Base-by-base conservation (phyloP, 2,329 filamentous ascomycete genomes). In the Talaromyces verruculosus region DNA sequence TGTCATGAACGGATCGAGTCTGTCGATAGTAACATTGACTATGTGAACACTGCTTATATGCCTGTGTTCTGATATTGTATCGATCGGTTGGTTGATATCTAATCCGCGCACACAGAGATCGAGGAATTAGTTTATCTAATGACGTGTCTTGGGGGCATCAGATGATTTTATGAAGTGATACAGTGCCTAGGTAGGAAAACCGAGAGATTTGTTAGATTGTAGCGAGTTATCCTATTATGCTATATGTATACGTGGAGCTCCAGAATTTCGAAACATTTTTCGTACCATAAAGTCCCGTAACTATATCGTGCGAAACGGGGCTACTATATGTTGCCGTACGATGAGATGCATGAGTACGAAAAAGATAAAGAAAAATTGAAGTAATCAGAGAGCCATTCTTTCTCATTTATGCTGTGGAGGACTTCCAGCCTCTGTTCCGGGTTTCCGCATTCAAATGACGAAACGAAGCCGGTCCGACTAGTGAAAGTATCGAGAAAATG, bases 1-100 rank as follows among this genome's bases (percentile, higher is more conserved):
- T 78, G 73, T 33, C 41, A 69, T 51, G 72, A 76, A 0, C 73
- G 79, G 1, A 76, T 82, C 39, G 80, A 82, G 69, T 73, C 71
- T 0, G 28, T 59, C 1, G 59, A 69, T 3, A 69, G 69, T 0
- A 78, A 77, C 53, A 68, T 78, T 15, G 77, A 80, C 63, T 78
- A 70, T 37, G 69, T 57, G 0, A 74, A 74, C 5, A 63, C 65
- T 4, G 71, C 69, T 0, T 30, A 57, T 4, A 68, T 80, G 63
- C 76, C 77, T 5, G 62, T 80, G 30, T 71, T 72, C 35, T 73
- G 13, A 63, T 55, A 22, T 15, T 1, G 25, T 22, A 30, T 28
- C 25, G 5, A 30, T 17, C 25, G 11, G 4, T 51, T 51, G 5
- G 47, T 4, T 25, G 45, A 10, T 25, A 22, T 49, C 5, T 0